A percentile compares a stretch with the other conserved stretches of the same genome.
Evolutionary conservation across 208 protist species (phyloP).

Genomic region (Leishmania gerbilli): DNA sequence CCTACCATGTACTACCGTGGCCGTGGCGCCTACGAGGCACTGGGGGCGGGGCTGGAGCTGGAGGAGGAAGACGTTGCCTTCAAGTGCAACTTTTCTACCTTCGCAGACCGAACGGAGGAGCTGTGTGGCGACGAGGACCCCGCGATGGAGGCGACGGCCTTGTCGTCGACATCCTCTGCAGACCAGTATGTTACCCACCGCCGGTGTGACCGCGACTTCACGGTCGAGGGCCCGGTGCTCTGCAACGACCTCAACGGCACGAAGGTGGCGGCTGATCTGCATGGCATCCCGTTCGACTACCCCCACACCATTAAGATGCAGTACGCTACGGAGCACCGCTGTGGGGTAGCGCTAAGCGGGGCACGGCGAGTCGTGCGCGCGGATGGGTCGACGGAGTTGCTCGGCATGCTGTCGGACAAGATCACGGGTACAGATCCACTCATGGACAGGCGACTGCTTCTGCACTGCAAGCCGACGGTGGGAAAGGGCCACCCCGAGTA

Average conservation of each 20-base stretch:
- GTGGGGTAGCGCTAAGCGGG: slow-evolving; percentile 67
- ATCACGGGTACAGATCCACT: slow-evolving; percentile 76
- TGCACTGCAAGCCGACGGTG: slow-evolving; percentile 55
- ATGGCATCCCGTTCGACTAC: slow-evolving; percentile 42
- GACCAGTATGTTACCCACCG: slow-evolving; percentile 54
- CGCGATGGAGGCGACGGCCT: slow-evolving; percentile 20
- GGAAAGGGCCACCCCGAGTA: slow-evolving; percentile 46
- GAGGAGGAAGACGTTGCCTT: slow-evolving; percentile 73
- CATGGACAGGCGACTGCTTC: slow-evolving; percentile 46
- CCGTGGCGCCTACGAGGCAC: slow-evolving; percentile 67
- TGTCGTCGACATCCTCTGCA: neutral
- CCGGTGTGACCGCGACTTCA: slow-evolving; percentile 76
- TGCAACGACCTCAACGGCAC: slow-evolving; percentile 54
- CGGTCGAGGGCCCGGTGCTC: slow-evolving; percentile 52
- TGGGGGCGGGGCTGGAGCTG: slow-evolving; percentile 57
- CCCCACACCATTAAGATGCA: slow-evolving; percentile 54
- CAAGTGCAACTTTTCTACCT: slow-evolving; percentile 76
- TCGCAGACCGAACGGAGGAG: slow-evolving; percentile 34
- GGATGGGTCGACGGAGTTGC: slow-evolving; percentile 9
- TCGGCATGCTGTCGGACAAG: slow-evolving; percentile 49
- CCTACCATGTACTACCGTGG: slow-evolving; percentile 67
- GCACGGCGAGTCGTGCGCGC: slow-evolving; percentile 9
- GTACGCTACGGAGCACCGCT: slow-evolving; percentile 81
- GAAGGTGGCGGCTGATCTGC: slow-evolving; percentile 35
- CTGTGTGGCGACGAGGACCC: slow-evolving; percentile 36